Conservation (phyloP, 1,284 basidiomycete genomes). For the Cronartium quercuum region DNA sequence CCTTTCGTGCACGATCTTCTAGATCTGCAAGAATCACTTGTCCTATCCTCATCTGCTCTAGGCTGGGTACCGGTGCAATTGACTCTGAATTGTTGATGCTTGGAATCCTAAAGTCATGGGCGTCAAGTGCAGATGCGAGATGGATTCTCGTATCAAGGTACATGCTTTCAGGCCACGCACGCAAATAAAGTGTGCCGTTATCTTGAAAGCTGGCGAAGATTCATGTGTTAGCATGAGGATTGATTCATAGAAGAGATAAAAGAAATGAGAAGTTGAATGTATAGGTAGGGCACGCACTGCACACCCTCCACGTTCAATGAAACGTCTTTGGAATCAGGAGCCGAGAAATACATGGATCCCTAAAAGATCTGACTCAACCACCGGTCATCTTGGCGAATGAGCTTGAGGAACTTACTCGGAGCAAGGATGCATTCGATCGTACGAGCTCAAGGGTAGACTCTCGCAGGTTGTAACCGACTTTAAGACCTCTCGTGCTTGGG, state of each 20-base stretch:
- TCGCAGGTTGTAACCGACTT: conserved; percentile 8
- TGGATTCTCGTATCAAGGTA: conserved; percentile 25
- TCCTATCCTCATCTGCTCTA: neutral
- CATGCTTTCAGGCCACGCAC: neutral
- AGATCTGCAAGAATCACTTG: conserved; percentile 5
- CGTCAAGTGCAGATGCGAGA: conserved; percentile 9
- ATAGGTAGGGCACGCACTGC: neutral
- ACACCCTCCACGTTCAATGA: conserved; percentile 2
- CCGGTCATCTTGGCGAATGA: neutral
- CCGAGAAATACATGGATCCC: conserved; percentile 19
- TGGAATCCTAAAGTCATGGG: neutral
- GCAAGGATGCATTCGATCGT: conserved; percentile 7
- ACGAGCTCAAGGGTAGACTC: neutral
- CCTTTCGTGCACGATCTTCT: neutral
- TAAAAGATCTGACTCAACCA: neutral
- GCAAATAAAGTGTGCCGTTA: conserved; percentile 5
- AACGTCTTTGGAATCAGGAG: conserved; percentile 7
- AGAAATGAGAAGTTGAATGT: neutral
- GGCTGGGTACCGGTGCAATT: neutral
- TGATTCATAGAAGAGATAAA: neutral
- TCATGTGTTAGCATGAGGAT: neutral
- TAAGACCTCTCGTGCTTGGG: neutral
- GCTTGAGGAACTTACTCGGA: neutral
- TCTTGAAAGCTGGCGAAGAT: conserved; percentile 3
- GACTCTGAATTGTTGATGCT: conserved; percentile 1